A percentile compares a stretch with the other conserved stretches of the same genome.
Evolutionary conservation across 345 rosid species (phyloP).

Genomic region (Laguncularia racemosa): DNA sequence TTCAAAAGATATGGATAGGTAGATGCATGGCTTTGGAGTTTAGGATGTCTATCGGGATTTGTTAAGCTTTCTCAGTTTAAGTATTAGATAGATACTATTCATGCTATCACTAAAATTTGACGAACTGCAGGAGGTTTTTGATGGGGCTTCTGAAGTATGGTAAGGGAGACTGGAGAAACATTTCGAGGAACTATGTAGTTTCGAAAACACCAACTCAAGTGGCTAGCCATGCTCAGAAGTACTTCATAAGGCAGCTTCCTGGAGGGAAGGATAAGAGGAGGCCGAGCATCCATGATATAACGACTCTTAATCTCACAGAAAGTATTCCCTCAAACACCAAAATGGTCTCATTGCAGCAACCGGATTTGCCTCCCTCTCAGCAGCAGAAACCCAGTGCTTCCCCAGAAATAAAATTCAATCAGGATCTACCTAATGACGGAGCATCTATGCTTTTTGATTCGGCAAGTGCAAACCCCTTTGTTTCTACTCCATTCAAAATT

Average conservation of each 20-base stretch:
- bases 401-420: constrained; percentile 18
- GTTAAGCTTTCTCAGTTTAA: background rate
- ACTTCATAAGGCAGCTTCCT: constrained; percentile 79
- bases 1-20: too few relatives aligned
- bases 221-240: constrained; percentile 98
- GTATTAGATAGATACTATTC: background rate
- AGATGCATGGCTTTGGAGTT: too few relatives aligned
- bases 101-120: constrained; percentile 6
- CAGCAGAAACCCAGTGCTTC: constrained; percentile 13
- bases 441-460: constrained; percentile 20
- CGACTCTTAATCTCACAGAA: constrained; percentile 47
- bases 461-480: constrained; percentile 16
- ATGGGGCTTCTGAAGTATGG: constrained; percentile 82
- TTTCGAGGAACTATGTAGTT: constrained; percentile 71
- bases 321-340: constrained; percentile 2
- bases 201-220: constrained; percentile 96
- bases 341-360: constrained; percentile 8
- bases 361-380: constrained; percentile 10
- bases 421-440: constrained; percentile 19
- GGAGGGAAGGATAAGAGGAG: constrained; percentile 81
- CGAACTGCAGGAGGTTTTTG: constrained; percentile 54
- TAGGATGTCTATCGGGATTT: background rate
- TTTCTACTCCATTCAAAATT: constrained; percentile 19
- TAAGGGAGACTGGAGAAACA: constrained; percentile 98
- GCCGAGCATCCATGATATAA: constrained; percentile 94